Evolutionary conservation across 2,329 filamentous ascomycete genomes (phyloP), one percentile per base, ranked within the genome.

Genomic region (Colletotrichum noveboracense): DNA sequence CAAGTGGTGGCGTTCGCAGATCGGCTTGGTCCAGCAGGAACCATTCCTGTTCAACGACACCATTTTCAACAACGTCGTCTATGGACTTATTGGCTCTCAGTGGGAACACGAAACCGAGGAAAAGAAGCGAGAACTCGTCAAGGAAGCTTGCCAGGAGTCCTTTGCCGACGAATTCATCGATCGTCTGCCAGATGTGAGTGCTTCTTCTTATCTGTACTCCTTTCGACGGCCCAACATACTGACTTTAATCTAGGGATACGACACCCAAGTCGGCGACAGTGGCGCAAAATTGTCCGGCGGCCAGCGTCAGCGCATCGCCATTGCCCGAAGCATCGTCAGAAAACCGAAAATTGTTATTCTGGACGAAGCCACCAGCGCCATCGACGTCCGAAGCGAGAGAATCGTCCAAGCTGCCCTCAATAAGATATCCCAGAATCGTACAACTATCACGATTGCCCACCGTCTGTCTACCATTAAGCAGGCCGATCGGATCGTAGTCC

Each of bases 271-370:
- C 2, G 74, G 74, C 13, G 74, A 76, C 38, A 66, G 66, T 16
- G 94, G 95, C 6, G 93, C 94, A 64, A 95, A 94, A 81, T 86
- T 97, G 2, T 95, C 93, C 13, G 94, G 95, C n/a, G 95, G 95
- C 1, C 95, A 98, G 82, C 91, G 94, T n/a, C 95, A 97, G 82
- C 91, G 95, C 7, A 89, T 97, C 28, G 94, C 94, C 3, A 96
- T 96, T 76, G 94, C 94, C 2, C 89, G 94, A 34, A 93, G 92
- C 52, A 95, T 96, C 76, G 89, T 96, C 62, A 91, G 93, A 74
- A 88, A 93, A 76, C 94, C 94, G 0, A 89, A 89, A 16, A 94
- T 95, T 55, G 87, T 95, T 4, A 92, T 96, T 43, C 87, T 97
- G 9, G 94, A 97, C 80, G 94, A 96, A 83, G 94, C 94, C 1